A percentile compares a stretch with the other conserved stretches of the same genome.
Conservation (phyloP, 2,329 filamentous ascomycete species). For the Diaporthe vexans region DNA sequence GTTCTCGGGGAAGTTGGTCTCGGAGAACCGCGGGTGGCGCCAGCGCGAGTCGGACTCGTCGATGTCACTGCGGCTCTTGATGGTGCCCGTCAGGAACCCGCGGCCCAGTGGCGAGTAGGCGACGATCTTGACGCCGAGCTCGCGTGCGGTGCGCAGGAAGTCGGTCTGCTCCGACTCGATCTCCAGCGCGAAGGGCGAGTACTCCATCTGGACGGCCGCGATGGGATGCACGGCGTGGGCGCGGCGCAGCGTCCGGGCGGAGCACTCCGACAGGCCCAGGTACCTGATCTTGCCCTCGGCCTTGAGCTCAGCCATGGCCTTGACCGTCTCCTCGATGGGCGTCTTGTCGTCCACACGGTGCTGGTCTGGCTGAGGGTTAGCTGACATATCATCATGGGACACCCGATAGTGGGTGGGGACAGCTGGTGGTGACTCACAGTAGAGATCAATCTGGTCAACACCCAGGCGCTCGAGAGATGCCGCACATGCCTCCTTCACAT, state of each 20-base stretch:
- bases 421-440: constrained; percentile 47
- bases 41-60: constrained; percentile 56
- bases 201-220: constrained; percentile 66
- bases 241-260: constrained; percentile 60
- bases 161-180: constrained; percentile 67
- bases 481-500: constrained; percentile 48
- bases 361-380: constrained; percentile 46
- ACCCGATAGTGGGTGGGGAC: not conserved
- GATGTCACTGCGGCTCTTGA: constrained; percentile 60
- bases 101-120: constrained; percentile 70
- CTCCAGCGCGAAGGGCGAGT: constrained; percentile 66
- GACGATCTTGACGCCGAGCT: constrained; percentile 67
- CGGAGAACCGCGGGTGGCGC: constrained; percentile 57
- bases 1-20: constrained; percentile 66
- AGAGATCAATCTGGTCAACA: constrained; percentile 66
- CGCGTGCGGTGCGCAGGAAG: constrained; percentile 64
- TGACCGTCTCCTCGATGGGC: constrained; percentile 62
- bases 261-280: constrained; percentile 63
- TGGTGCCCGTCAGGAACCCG: constrained; percentile 64
- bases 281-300: constrained; percentile 66
- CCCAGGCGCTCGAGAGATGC: constrained; percentile 60
- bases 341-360: constrained; percentile 62
- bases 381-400: not conserved
- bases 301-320: constrained; percentile 61
- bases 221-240: constrained; percentile 63